Evolutionary conservation across 177 flowering plant genomes (phyloP).

Genomic region (Telopea speciosissima): DNA sequence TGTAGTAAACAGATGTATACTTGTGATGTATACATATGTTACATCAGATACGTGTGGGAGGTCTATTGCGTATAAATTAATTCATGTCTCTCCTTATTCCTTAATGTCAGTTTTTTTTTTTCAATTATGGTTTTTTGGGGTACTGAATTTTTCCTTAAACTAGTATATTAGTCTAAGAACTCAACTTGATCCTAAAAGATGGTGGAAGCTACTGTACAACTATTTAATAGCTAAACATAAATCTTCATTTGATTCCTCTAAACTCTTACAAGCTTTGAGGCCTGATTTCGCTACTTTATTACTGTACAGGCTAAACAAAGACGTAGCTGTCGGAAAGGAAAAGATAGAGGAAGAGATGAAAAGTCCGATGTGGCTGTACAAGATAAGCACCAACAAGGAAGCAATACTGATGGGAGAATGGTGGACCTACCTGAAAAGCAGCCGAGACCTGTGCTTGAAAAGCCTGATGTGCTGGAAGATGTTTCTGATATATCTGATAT

Average conservation of each 20-base stretch:
- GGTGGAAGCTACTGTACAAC: neutral
- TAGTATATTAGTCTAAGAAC: neutral
- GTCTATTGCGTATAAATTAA: too few relatives aligned
- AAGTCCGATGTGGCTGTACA: conserved; percentile 23
- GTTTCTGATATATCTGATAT: conserved; percentile 74
- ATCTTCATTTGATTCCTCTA: neutral
- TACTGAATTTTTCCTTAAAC: too few relatives aligned
- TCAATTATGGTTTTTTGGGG: too few relatives aligned
- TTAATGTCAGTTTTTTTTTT: too few relatives aligned
- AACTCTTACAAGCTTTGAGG: neutral
- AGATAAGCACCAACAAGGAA: conserved; percentile 36
- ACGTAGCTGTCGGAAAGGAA: conserved; percentile 64
- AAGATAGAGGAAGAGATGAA: conserved; percentile 72
- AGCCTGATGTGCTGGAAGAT: conserved; percentile 52
- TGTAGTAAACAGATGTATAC: too few relatives aligned
- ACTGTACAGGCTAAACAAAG: conserved; percentile 64
- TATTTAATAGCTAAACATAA: neutral
- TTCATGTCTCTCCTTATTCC: too few relatives aligned
- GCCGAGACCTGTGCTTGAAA: conserved; percentile 35
- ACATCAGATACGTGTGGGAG: too few relatives aligned
- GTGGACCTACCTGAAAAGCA: conserved; percentile 33
- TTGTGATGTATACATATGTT: too few relatives aligned
- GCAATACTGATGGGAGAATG: conserved; percentile 20
- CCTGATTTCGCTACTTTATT: neutral
- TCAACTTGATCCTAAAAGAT: neutral